Evolutionary conservation across 2,329 filamentous ascomycete species (phyloP), one percentile per base, ranked within the genome.

Genomic region (Spiromastix sp.): DNA sequence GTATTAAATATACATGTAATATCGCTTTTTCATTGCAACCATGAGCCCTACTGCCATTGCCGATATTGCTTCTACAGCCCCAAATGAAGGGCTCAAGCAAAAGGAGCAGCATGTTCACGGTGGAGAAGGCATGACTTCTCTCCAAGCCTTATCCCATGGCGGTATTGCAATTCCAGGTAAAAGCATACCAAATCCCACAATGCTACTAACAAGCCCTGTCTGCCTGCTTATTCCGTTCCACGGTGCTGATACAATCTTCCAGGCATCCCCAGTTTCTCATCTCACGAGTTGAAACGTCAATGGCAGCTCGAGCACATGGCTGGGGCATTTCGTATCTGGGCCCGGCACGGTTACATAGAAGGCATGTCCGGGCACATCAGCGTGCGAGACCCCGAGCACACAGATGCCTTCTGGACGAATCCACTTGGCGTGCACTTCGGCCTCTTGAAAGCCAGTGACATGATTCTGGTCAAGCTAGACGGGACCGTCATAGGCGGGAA

Each of bases 361-460:
- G 66, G 66, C 2, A 53, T 59, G 37, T 63, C 61, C 24, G 66
- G 66, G 1, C 66, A 69, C 46, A 68, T 69, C 38, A 65, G 61
- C 30, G 42, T 65, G 16, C 35, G 42, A 8, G 40, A 42, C 21
- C 37, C 40, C 7, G 37, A 39, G 29, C 34, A 30, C 30, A 30
- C 34, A 9, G 34, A 42, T 29, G 37, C 37, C 29, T 42, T 42
- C 40, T 42, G 40, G 40, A 47, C 61, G 5, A 66, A 63, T 28
- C 60, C 62, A 1, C 45, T 67, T 11, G 59, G 55, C 4, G 57
- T 57, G 32, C 63, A 69, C 43, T 70, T 70, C 49, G 58, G 52
- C 5, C 51, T 59, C 35, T 58, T 68, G 20, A 51, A 52, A 18
- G 63, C 61, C 10, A 59, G 52, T 2, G 63, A 67, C 36, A 48